Percentiles rank a stretch among this genome's conserved stretches.
Evolutionary conservation across 352 stramenopile genomes (phyloP).

Genomic region (Globisporangium solare): DNA sequence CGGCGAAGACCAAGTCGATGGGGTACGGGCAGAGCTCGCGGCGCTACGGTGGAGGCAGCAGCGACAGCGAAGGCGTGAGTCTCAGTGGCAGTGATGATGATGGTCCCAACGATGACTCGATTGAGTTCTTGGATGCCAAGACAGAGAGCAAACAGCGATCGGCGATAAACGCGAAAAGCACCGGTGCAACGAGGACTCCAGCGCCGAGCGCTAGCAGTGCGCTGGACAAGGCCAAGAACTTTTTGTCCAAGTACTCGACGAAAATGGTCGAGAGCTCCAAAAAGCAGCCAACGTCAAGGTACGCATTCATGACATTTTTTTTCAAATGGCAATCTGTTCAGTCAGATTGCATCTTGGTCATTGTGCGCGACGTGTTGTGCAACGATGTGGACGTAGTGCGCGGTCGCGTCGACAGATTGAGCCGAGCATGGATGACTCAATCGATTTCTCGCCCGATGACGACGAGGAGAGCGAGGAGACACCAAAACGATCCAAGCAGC

Average conservation of each 20-base stretch:
- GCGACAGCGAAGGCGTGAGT: conserved; percentile 1
- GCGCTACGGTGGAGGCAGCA: conserved; percentile 3
- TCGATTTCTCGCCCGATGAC: conserved; percentile 29
- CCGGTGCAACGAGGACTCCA: neutral
- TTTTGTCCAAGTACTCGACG: conserved; percentile 68
- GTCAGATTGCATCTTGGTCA: too few species aligned
- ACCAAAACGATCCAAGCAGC: neutral
- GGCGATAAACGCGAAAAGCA: neutral
- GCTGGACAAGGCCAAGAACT: conserved; percentile 67
- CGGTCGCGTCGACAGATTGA: conserved; percentile 27
- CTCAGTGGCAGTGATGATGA: conserved; percentile 10
- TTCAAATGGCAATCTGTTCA: too few species aligned
- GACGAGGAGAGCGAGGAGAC: neutral
- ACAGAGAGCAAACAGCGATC: neutral
- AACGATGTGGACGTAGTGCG: neutral
- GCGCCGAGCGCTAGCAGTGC: conserved; percentile 18
- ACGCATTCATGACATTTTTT: conserved; percentile 2
- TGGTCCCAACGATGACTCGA: neutral
- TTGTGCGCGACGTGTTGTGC: neutral
- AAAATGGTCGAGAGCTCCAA: conserved; percentile 18
- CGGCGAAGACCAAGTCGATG: neutral
- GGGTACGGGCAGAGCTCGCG: neutral
- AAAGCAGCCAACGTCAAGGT: conserved; percentile 4
- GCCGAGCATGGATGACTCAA: conserved; percentile 49
- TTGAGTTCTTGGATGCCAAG: neutral